Percentiles rank a stretch among this genome's conserved stretches.
Evolutionary conservation across 2,329 filamentous ascomycete genomes (phyloP).

Genomic region (Colletotrichum sp.): DNA sequence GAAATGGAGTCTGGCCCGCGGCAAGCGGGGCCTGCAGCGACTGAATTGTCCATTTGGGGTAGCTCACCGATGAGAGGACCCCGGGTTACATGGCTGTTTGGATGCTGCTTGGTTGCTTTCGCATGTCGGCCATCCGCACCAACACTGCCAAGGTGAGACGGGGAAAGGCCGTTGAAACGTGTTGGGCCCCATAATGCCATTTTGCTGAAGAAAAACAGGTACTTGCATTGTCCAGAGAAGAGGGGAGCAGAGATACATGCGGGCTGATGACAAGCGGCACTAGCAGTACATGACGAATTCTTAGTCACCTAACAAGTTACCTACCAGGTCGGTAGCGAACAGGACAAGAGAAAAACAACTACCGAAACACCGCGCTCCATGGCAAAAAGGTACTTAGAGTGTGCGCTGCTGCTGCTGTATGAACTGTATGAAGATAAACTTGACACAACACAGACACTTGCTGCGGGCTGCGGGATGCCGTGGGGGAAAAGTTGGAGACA

Average conservation of each 20-base stretch:
- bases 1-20: slow-evolving; percentile 8
- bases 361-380: background rate
- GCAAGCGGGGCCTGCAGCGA: background rate
- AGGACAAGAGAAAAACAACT: too few relatives aligned
- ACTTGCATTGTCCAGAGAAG: background rate
- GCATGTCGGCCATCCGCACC: background rate
- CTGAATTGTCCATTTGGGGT: background rate
- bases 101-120: background rate
- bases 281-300: background rate
- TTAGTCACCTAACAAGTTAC: background rate
- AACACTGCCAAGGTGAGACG: background rate
- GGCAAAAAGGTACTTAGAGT: background rate
- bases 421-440: background rate
- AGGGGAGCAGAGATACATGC: background rate
- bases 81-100: background rate
- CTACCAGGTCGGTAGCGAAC: too few relatives aligned
- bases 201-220: background rate
- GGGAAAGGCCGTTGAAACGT: slow-evolving; percentile 2
- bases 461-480: background rate
- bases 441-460: background rate
- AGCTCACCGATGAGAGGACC: slow-evolving; percentile 3
- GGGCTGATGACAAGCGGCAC: background rate
- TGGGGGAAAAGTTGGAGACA: slow-evolving; percentile 1
- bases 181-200: background rate
- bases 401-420: background rate